Evolutionary conservation across 352 stramenopile species (phyloP).

Genomic region (Phytophthora uliginosa): DNA sequence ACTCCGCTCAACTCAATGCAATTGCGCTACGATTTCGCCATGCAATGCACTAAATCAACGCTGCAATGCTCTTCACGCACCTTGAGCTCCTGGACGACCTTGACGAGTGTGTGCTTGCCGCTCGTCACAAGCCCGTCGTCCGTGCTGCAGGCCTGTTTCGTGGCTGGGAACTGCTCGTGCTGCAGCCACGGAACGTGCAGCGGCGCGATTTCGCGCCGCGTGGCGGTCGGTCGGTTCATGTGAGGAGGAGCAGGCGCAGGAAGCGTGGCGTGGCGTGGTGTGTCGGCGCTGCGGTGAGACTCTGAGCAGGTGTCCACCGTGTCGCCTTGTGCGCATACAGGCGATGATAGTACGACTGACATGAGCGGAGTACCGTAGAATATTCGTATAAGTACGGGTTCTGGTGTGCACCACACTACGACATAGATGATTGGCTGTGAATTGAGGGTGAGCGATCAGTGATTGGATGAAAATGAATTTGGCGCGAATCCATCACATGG

Average conservation of each 20-base stretch:
- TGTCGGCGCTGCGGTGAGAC: slow-evolving; percentile 1
- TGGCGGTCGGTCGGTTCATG: slow-evolving; percentile 23
- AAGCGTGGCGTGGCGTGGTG: not conserved
- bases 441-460: not conserved
- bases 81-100: slow-evolving; percentile 76
- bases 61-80: slow-evolving; percentile 22
- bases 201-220: slow-evolving; percentile 43
- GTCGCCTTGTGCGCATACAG: slow-evolving; percentile 36
- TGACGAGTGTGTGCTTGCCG: slow-evolving; percentile 64
- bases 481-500: not conserved
- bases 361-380: slow-evolving; percentile 13
- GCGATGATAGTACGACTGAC: not conserved
- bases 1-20: not conserved
- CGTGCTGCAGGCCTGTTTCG: slow-evolving; percentile 66
- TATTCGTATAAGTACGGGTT: slow-evolving; percentile 7
- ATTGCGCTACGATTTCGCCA: not conserved
- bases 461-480: slow-evolving; percentile 7
- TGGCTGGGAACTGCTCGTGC: slow-evolving; percentile 71
- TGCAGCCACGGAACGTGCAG: slow-evolving; percentile 69
- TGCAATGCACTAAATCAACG: not conserved
- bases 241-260: not conserved
- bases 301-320: slow-evolving; percentile 18
- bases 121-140: slow-evolving; percentile 50
- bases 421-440: not conserved
- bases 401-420: not conserved